Base-by-base conservation (phyloP, 129 eudicot genomes). In the Smallanthus sonchifolius region DNA sequence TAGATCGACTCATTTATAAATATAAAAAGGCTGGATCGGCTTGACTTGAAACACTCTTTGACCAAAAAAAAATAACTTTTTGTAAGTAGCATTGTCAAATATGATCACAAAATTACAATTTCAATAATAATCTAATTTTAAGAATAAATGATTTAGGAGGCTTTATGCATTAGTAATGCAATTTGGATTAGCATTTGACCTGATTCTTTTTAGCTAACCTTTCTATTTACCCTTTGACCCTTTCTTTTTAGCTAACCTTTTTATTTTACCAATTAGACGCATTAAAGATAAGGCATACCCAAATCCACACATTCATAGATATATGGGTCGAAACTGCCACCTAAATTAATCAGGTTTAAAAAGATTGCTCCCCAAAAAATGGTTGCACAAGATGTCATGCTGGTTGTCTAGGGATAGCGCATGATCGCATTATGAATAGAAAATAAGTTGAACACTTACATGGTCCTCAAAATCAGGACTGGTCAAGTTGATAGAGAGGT, bases 391-490 rank as follows among this genome's bases (percentile, higher is more conserved):
- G 43, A n/a, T 63, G 30, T 35, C 47, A 63, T 63, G 47, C 5
- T 63, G 69, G 14, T 63, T 36, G 30, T 63, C 14, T 37, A 28
- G 24, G 36, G 19, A 66, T 66, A 24, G 71, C 16, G 43, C 1
- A 39, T 42, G 7, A 10, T 37, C 24, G 54, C 1, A 10, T 17
- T 5, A 10, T 2, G 10, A 40, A 79, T 39, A 79, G 19, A 52
- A 40, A 17, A 30, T 13, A 42, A 54, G 49, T 47, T 62, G 59
- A 65, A 55, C 3, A 24, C 99, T 83, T 88, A 91, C 99, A 85
- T 94, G 99, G 69, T 88, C 88, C 84, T 94, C 99, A 80, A 94
- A 94, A 85, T 85, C 89, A 61, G 97, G 99, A 71, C 97, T 91
- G 13, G 88, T 87, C 86, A 94, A 79, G 75, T 94, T 94, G 86